Base-by-base conservation (phyloP, 129 eudicot species). In the Deinandra increscens region DNA sequence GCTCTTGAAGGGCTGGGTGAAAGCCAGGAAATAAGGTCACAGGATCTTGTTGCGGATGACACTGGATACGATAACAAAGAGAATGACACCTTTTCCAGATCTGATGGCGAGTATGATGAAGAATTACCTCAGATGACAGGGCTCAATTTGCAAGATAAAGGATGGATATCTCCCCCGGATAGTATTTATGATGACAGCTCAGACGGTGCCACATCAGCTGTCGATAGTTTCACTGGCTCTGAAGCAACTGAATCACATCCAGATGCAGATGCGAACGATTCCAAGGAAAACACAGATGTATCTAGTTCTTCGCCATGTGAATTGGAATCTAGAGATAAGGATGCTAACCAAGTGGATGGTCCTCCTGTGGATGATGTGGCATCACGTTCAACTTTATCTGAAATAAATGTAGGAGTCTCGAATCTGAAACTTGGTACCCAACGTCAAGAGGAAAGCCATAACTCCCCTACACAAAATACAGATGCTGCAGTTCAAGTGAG, bases 1-100 rank as follows among this genome's bases (percentile, higher is more conserved):
- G 99, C 99, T 69, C 89, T 93, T 80, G 99, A 89, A 87, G 99
- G 97, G 49, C 48, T 93, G 55, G 97, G 95, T 13, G 97, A 84
- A 66, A 85, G 93, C 78, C 87, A 83, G 72, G 92, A 89, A 73
- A 75, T 72, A 68, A 83, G 83, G 76, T 87, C 97, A 67, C 86
- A 82, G 68, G 91, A 88, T 78, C 70, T 82, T 66, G 74, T 70
- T 19, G 91, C 60, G 69, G 81, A 78, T 60, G 83, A 74, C 10
- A 7, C 73, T 61, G 86, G 72, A 33, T 83, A 81, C 34, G 76
- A 75, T 48, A 80, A 77, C 60, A 80, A 78, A 74, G 86, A 86
- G 62, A 78, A 46, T 14, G 88, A 73, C 23, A 51, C 70, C 18
- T 77, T 75, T 51, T 53, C 70, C 49, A 76, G 69, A 75, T 66